Evolutionary conservation across 805 yeast species (phyloP), one percentile per base, ranked within the genome.

Genomic region (Ogataea trehalophila): DNA sequence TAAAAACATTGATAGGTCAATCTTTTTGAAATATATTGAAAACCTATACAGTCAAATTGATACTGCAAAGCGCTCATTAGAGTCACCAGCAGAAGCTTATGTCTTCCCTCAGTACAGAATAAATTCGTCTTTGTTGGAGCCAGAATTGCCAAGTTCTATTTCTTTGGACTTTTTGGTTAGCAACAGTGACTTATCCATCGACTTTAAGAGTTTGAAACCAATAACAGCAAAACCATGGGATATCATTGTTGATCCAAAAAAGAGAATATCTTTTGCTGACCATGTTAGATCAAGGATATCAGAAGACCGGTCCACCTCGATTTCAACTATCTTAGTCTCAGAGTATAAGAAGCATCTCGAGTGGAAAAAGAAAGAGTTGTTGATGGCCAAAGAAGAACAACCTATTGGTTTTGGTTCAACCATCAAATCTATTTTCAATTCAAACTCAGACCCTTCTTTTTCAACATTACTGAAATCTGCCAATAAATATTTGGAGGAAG

Each of bases 141-240:
- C 85, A 6, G 66, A 62, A 22, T 56, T 81, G 41, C 77, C 80
- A 14, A 59, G 67, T 2, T 63, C 67, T 11, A 66, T 82, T 5
- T 67, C 83, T 2, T 59, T 84, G 38, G 92, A 85, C 56, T 55
- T 83, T 26, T 77, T 76, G 45, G 65, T 84, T 20, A 71, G 75
- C 51, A 83, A 80, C 60, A 80, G 83, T 18, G 90, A 85, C 56
- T 60, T 84, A 4, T 72, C 83, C 22, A 63, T 83, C 6, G 90
- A 84, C 45, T 64, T 83, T 47, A 77, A 79, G 57, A 73, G 74
- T 44, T 58, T 84, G 35, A 69, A 66, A 33, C 65, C 65, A 20
- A 73, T 84, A 8, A 72, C 72, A 0, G 80, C 76, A 50, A 70
- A 68, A 48, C 91, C 91, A 1, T 85, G 91, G 91, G 67, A 76